phyloP scores from a whole-genome alignment of 768 basidiomycete genomes.

The Trametes cinnabarina region DNA sequence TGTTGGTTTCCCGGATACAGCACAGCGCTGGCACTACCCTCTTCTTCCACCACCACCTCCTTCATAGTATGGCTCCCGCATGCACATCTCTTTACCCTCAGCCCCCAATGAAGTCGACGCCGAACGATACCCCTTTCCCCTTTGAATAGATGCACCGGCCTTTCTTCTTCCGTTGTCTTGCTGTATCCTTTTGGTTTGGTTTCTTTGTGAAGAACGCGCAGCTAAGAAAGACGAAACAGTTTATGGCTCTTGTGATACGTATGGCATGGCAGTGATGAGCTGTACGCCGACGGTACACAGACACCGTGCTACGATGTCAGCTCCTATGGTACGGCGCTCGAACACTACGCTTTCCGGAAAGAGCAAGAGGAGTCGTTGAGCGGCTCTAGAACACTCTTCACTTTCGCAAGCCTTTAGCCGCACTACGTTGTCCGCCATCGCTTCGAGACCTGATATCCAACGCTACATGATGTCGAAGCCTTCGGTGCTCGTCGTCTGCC shows the following conservation, averaged over 20 bases:
- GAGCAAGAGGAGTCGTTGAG: not conserved
- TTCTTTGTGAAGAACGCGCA: not conserved
- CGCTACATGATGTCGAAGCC: no score
- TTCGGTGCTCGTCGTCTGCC: constrained; percentile 71
- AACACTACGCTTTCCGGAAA: constrained; percentile 6
- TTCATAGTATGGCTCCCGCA: not conserved
- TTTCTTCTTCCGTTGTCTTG: not conserved
- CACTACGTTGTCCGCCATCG: no score
- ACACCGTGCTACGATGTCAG: no score
- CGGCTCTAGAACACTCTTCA: not conserved
- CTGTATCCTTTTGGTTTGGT: constrained; percentile 1
- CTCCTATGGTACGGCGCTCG: not conserved
- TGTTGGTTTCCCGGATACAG: not conserved
- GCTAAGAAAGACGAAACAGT: not conserved
- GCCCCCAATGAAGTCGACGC: no score
- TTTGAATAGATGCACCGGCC: not conserved
- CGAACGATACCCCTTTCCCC: constrained; percentile 3
- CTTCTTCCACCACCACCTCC: not conserved
- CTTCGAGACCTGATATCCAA: no score
- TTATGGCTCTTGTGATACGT: not conserved
- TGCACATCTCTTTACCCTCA: not conserved
- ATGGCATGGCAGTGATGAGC: not conserved
- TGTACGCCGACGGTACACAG: no score
- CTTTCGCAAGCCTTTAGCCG: no score
- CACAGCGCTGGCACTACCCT: not conserved